Evolutionary conservation across 768 basidiomycete species (phyloP).

Genomic region (Naematelia aurantialba): DNA sequence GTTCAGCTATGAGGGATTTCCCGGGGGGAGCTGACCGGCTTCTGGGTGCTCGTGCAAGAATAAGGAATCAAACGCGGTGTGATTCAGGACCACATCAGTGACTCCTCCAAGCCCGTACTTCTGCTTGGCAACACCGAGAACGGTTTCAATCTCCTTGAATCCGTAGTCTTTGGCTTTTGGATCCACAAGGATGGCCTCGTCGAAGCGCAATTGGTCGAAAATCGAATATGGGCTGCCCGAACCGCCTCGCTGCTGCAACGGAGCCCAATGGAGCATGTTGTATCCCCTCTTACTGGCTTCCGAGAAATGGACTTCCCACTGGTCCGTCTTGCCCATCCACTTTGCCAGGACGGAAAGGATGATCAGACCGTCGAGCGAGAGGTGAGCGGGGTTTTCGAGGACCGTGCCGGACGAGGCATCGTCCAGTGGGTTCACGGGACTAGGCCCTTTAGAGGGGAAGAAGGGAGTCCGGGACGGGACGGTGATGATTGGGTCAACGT

Average conservation of each 20-base stretch:
- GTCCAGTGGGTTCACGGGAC: conserved; percentile 21
- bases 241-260: conserved; percentile 83
- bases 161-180: conserved; percentile 56
- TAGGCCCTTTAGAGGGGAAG: conserved; percentile 53
- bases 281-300: conserved; percentile 87
- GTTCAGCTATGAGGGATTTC: not conserved
- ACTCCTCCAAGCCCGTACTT: conserved; percentile 83
- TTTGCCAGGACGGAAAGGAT: conserved; percentile 91
- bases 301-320: conserved; percentile 75
- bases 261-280: conserved; percentile 97
- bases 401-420: conserved; percentile 46
- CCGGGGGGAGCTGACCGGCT: conserved; percentile 61
- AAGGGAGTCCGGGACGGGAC: conserved; percentile 70
- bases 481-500: conserved; percentile 84
- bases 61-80: conserved; percentile 87
- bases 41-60: conserved; percentile 95
- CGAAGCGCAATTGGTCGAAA: conserved; percentile 77
- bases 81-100: conserved; percentile 95
- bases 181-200: conserved; percentile 63
- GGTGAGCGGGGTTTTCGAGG: conserved; percentile 57
- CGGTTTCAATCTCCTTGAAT: conserved; percentile 59
- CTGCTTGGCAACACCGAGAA: conserved; percentile 60
- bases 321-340: conserved; percentile 85
- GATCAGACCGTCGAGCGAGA: conserved; percentile 82
- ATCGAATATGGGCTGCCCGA: conserved; percentile 93